Evolutionary conservation across 139 green algal genomes (phyloP), one percentile per base, ranked within the genome.

Genomic region (Chlamydomonas sp.): DNA sequence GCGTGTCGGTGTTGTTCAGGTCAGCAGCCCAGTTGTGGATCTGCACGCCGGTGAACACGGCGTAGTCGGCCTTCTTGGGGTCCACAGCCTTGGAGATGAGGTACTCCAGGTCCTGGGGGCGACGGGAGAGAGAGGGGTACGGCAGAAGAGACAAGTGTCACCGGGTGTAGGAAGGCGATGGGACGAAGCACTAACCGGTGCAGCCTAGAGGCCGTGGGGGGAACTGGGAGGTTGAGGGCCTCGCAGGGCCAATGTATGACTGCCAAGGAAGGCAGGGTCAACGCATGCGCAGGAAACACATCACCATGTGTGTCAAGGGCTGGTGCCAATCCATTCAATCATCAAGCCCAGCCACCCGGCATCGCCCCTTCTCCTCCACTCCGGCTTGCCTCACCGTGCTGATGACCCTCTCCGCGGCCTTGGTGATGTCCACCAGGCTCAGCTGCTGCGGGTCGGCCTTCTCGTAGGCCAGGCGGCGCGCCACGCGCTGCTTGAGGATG

Each of bases 401-500:
- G 92, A 98, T 98, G 78, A 94, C 95, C 78, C 94, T 90, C 90
- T 97, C 94, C 49, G 95, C 93, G 63, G 96, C 88, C 86, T 94
- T 91, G 73, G 95, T 98, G 57, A 98, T 86, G n/a, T 94, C 85
- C 66, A 96, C 92, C 79, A 97, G 91, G 74, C n/a, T n/a, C n/a
- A n/a, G 5, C 20, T 60, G 18, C 61, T 78, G 60, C 15, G 94
- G 88, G 74, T 91, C 63, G 83, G 96, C 66, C 17, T 85, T 17
- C 80, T 89, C 90, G 31, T 87, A 88, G 31, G 83, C 71, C 62
- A 94, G 80, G 86, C 93, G 92, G 61, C 89, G 87, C 2, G 94
- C 94, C 71, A 98, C 87, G 73, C 96, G 93, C 88, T 97, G 93
- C 92, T 96, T 97, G 17, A 98, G 90, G 83, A 97, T 97, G 78